Conservation (phyloP, 371 early-diverging fungal species). For the Circinella minor region DNA sequence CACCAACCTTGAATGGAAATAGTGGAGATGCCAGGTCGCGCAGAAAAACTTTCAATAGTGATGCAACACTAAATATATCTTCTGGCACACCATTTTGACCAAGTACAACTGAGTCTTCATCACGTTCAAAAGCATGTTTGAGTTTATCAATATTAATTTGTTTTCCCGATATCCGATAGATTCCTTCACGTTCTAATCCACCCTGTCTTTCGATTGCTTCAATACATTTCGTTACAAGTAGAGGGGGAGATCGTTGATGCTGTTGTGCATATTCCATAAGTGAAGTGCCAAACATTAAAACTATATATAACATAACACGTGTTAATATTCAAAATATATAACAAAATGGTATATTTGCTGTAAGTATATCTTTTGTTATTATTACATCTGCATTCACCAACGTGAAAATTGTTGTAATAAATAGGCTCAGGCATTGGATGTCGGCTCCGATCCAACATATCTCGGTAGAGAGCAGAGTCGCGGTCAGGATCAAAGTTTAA, state of each 20-base stretch:
- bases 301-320: constrained; percentile 25
- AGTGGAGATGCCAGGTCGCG: constrained; percentile 70
- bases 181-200: constrained; percentile 68
- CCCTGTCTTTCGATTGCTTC: constrained; percentile 66
- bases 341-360: neutral
- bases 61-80: constrained; percentile 64
- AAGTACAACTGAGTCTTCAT: constrained; percentile 57
- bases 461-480: constrained; percentile 16
- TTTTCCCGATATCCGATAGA: constrained; percentile 72
- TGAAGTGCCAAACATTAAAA: constrained; percentile 66
- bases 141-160: constrained; percentile 64
- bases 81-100: constrained; percentile 56
- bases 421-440: constrained; percentile 20
- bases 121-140: constrained; percentile 58
- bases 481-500: constrained; percentile 16
- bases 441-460: constrained; percentile 6
- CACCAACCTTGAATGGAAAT: constrained; percentile 62
- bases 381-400: constrained; percentile 41
- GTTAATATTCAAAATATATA: too few species aligned
- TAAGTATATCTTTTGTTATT: too few species aligned
- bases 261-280: constrained; percentile 56
- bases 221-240: constrained; percentile 61
- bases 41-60: constrained; percentile 67
- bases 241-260: constrained; percentile 54
- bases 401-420: constrained; percentile 27